Conservation (phyloP, 148 eudicot genomes). For the Rhododendron griersonianum region DNA sequence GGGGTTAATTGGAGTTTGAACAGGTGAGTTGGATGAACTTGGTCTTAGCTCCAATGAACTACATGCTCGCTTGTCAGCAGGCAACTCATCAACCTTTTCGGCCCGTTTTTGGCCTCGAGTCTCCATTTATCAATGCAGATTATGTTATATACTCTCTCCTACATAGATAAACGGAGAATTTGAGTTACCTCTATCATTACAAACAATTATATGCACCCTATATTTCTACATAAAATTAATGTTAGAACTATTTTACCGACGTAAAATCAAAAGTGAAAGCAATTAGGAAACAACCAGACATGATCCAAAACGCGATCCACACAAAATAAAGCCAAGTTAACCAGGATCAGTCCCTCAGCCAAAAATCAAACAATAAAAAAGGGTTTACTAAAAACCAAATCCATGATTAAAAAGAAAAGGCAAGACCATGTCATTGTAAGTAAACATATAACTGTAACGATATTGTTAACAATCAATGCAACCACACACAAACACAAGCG, state of each 20-base stretch:
- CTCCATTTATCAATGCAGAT: conserved; percentile 32
- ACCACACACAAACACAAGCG: neutral
- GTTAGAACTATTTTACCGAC: neutral
- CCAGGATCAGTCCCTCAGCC: neutral
- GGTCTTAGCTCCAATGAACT: conserved; percentile 68
- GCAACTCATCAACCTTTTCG: conserved; percentile 57
- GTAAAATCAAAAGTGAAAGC: neutral
- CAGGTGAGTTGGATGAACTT: conserved; percentile 61
- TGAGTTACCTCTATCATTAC: neutral
- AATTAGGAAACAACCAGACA: neutral
- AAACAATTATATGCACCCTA: neutral
- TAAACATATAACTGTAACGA: neutral
- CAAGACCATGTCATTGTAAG: neutral
- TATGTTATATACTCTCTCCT: neutral
- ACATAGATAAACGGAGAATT: neutral
- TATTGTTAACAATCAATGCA: neutral
- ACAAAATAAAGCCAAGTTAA: neutral
- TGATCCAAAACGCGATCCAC: neutral
- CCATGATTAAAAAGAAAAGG: neutral
- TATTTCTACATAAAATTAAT: neutral
- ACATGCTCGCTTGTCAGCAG: conserved; percentile 85
- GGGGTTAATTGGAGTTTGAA: conserved; percentile 33
- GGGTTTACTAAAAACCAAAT: neutral
- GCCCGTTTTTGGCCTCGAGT: conserved; percentile 80
- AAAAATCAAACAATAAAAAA: neutral